Percentiles rank a stretch among this genome's conserved stretches.
phyloP scores from a whole-genome alignment of 1,139 yeast species.

The Blastobotrys illinoisensis region DNA sequence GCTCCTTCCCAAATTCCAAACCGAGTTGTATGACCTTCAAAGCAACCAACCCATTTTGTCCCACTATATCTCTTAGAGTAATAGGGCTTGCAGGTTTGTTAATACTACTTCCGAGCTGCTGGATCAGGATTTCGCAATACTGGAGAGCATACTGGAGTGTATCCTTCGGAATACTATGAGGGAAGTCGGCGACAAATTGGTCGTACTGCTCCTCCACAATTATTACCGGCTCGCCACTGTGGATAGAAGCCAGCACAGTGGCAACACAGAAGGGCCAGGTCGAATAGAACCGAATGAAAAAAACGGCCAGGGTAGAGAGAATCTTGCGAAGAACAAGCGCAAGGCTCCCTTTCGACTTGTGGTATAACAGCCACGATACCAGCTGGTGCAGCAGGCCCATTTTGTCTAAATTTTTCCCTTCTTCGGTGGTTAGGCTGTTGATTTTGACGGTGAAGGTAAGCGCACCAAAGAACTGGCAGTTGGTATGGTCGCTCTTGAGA shows the following conservation, averaged over 20 bases:
- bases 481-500: constrained; percentile 35
- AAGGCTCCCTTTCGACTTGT: constrained; percentile 15
- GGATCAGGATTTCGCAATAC: neutral
- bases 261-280: constrained; percentile 29
- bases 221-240: constrained; percentile 5
- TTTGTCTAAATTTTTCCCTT: constrained; percentile 10
- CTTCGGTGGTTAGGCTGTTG: constrained; percentile 26
- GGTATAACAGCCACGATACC: constrained; percentile 24
- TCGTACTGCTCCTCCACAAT: neutral
- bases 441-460: constrained; percentile 50
- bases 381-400: constrained; percentile 24
- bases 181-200: neutral
- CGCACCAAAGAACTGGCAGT: constrained; percentile 58
- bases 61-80: neutral
- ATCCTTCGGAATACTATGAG: neutral
- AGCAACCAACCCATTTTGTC: neutral
- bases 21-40: neutral
- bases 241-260: constrained; percentile 14
- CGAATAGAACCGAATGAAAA: constrained; percentile 30
- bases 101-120: neutral
- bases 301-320: constrained; percentile 28
- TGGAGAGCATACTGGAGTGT: neutral
- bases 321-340: constrained; percentile 33
- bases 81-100: neutral
- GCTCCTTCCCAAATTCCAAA: neutral